Conservation (phyloP, 441 rosid species). For the Arabidopsis hybrid region DNA sequence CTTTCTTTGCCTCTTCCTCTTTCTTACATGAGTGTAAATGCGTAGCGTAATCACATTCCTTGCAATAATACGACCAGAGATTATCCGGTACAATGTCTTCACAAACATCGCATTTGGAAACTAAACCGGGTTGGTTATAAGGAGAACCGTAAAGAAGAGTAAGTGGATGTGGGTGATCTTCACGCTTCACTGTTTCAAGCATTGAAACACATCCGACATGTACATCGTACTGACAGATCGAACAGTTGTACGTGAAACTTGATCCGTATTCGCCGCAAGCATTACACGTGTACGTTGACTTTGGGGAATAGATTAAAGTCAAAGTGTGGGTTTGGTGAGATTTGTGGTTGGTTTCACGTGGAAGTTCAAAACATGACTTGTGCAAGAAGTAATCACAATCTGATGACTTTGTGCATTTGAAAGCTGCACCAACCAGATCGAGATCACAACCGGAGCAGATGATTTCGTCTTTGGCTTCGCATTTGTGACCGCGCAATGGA, state of each 20-base stretch:
- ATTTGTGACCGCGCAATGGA: constrained; percentile 37
- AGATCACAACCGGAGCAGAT: constrained; percentile 43
- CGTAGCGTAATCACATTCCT: constrained; percentile 44
- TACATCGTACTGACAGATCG: constrained; percentile 47
- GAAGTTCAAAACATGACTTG: constrained; percentile 53
- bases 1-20: constrained; percentile 22
- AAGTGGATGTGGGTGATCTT: constrained; percentile 46
- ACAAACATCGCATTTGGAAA: constrained; percentile 52
- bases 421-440: constrained; percentile 42
- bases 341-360: constrained; percentile 53
- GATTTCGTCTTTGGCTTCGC: constrained; percentile 36
- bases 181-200: constrained; percentile 47
- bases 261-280: constrained; percentile 57
- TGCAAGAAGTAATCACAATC: constrained; percentile 52
- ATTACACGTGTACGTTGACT: constrained; percentile 44
- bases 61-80: constrained; percentile 55
- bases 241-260: constrained; percentile 54
- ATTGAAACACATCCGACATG: constrained; percentile 52
- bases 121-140: constrained; percentile 26
- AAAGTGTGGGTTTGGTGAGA: constrained; percentile 50
- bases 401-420: constrained; percentile 42
- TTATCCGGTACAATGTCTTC: constrained; percentile 41
- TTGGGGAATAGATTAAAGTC: constrained; percentile 43
- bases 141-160: constrained; percentile 46
- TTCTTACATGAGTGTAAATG: constrained; percentile 37